Evolutionary conservation across 2,329 filamentous ascomycete genomes (phyloP), one percentile per base, ranked within the genome.

Genomic region (Geosmithia flava): DNA sequence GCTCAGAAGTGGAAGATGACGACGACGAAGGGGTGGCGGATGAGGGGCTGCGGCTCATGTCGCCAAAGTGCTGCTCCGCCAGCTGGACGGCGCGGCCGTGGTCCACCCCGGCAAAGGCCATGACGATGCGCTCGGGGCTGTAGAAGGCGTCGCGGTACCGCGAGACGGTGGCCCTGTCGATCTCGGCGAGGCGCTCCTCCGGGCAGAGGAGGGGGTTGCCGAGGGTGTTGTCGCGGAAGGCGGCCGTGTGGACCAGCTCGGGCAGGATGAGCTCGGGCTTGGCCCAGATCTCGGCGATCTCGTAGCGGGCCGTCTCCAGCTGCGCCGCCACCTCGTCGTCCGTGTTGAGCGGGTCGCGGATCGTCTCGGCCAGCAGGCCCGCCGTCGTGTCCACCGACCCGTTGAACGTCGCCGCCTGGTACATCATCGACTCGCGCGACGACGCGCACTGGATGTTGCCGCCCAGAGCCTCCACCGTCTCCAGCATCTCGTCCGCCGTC

Each of bases 391-490:
- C 83, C 8, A 98, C 89, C 17, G 88, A 84, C 23, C 83, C 84
- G 71, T 98, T 98, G 78, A 98, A 98, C 29, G 90, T 96, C 23
- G 93, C 93, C 1, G 89, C 87, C 67, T 98, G 93, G 71, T 98
- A 98, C 93, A 98, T 98, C 68, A 98, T 79, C 49, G 88, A 88
- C 68, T 98, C 93, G 54, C 93, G 78, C 2, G 89, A 95, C 1
- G 90, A 96, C 11, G 91, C 90, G 68, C 93, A 98, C 68, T 97
- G 90, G 51, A 98, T 91, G 63, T 96, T 96, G 30, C 93, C 93
- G 37, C 93, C 93, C 3, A 98, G 72, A 0, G 82, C 83, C 67
- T 97, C 93, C 33, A 96, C 76, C 33, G 82, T 75, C 65, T 95
- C 88, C 19, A 95, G 72, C 81, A 97, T 93, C 56, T 89, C 74